phyloP scores from a whole-genome alignment of 768 basidiomycete species.

The Asterophora parasitica region DNA sequence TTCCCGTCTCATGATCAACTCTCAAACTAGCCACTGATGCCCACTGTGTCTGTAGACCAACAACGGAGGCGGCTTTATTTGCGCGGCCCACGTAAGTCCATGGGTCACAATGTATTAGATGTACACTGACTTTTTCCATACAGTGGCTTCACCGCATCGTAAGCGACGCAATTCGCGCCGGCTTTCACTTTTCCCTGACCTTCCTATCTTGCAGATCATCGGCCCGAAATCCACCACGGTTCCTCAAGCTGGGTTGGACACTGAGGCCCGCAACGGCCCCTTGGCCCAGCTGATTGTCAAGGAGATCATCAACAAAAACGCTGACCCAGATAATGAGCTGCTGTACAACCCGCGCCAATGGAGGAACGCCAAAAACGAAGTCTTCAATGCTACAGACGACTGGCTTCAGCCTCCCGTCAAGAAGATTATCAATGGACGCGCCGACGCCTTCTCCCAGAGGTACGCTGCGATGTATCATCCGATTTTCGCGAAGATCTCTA shows the following conservation, averaged over 20 bases:
- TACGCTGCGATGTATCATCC: conserved; percentile 9
- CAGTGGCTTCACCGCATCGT: conserved; percentile 46
- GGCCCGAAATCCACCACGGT: conserved; percentile 47
- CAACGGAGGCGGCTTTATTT: conserved; percentile 54
- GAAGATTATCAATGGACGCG: conserved; percentile 40
- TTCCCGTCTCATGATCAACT: conserved; percentile 6
- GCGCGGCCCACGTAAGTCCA: conserved; percentile 50
- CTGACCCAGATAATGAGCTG: conserved; percentile 39
- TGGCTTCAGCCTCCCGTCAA: conserved; percentile 44
- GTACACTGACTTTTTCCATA: conserved; percentile 1
- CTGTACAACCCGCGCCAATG: conserved; percentile 48
- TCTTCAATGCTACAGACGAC: conserved; percentile 35
- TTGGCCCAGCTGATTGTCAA: conserved; percentile 48
- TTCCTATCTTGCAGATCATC: conserved; percentile 32
- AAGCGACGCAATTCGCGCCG: conserved; percentile 12
- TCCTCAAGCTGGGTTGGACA: conserved; percentile 53
- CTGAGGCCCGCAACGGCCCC: conserved; percentile 41
- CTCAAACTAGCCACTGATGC: neutral
- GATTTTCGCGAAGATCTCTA: neutral
- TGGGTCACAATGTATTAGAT: neutral
- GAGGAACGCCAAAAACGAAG: conserved; percentile 40
- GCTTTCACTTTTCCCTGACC: conserved; percentile 1
- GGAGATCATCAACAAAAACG: conserved; percentile 32
- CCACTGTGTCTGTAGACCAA: conserved; percentile 30
- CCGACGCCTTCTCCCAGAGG: conserved; percentile 50